Conservation (phyloP, 768 basidiomycete genomes). For the Trametes coccinea region DNA sequence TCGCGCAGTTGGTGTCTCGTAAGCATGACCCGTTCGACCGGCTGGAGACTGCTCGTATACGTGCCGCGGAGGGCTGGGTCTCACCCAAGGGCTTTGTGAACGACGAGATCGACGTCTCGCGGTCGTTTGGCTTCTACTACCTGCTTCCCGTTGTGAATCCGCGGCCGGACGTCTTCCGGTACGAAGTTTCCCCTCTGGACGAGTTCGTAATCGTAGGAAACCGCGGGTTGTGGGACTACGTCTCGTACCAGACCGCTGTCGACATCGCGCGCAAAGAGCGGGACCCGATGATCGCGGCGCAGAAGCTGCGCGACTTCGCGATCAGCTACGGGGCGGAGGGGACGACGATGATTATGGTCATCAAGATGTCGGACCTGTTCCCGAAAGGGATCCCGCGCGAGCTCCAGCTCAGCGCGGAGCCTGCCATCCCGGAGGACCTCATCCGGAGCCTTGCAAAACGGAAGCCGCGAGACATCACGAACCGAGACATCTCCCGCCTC, state of each 20-base stretch:
- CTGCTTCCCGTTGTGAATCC: conserved; percentile 90
- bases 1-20: conserved; percentile 69
- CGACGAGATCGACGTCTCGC: conserved; percentile 88
- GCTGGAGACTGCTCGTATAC: conserved; percentile 81
- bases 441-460: conserved; percentile 34
- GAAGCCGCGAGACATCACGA: conserved; percentile 44
- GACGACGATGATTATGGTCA: conserved; percentile 97
- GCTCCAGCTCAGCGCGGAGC: conserved; percentile 48
- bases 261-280: conserved; percentile 85
- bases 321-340: conserved; percentile 95
- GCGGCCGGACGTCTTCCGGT: conserved; percentile 71
- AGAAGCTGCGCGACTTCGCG: conserved; percentile 94
- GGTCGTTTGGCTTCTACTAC: conserved; percentile 92
- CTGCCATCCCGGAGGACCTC: conserved; percentile 43
- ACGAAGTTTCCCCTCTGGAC: conserved; percentile 77
- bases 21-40: conserved; percentile 91
- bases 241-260: conserved; percentile 93
- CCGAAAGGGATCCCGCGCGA: conserved; percentile 40
- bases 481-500: conserved; percentile 62
- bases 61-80: conserved; percentile 91
- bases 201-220: conserved; percentile 98
- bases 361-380: conserved; percentile 81
- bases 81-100: conserved; percentile 89
- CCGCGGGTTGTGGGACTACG: conserved; percentile 89
- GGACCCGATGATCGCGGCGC: conserved; percentile 88